A percentile compares a stretch with the other conserved stretches of the same genome.
These are phyloP conservation scores for Trypanosoma vivax DNA, from an alignment of 208 protist genomes.

Conservation along the genomic window DNA sequence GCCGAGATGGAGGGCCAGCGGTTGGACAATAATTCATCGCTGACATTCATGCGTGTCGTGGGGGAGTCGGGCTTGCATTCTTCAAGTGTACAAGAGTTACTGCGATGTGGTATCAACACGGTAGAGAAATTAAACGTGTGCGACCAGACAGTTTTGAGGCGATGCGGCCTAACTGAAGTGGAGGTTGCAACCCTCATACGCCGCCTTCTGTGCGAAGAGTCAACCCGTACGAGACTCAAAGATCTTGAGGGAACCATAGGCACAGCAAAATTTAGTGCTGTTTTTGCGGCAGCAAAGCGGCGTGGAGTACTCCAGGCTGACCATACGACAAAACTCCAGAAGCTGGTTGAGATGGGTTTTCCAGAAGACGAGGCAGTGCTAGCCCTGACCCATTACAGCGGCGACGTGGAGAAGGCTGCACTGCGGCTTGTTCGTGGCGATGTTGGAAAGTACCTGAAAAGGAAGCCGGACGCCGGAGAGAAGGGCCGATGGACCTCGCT, in stretches of 20 bases:
- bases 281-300: constrained; percentile 26
- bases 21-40: constrained; percentile 37
- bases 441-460: constrained; percentile 37
- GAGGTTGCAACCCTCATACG: constrained; percentile 59
- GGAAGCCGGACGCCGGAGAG: constrained; percentile 14
- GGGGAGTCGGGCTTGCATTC: constrained; percentile 36
- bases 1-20: constrained; percentile 59
- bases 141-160: constrained; percentile 43
- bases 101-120: constrained; percentile 53
- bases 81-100: constrained; percentile 35
- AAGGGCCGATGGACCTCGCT: constrained; percentile 59
- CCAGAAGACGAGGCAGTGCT: constrained; percentile 30
- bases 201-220: constrained; percentile 42
- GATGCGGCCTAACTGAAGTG: constrained; percentile 48
- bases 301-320: constrained; percentile 29
- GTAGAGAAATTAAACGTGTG: constrained; percentile 44
- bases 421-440: constrained; percentile 51
- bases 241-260: constrained; percentile 49
- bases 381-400: constrained; percentile 74
- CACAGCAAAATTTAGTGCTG: constrained; percentile 24
- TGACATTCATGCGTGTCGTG: constrained; percentile 62
- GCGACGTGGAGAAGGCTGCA: constrained; percentile 59
- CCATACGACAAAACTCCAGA: constrained; percentile 49
- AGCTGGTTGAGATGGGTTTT: constrained; percentile 55
- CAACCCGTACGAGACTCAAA: constrained; percentile 42